phyloP scores from a whole-genome alignment of 495 filamentous ascomycete genomes.

The Penicillium steckii region DNA sequence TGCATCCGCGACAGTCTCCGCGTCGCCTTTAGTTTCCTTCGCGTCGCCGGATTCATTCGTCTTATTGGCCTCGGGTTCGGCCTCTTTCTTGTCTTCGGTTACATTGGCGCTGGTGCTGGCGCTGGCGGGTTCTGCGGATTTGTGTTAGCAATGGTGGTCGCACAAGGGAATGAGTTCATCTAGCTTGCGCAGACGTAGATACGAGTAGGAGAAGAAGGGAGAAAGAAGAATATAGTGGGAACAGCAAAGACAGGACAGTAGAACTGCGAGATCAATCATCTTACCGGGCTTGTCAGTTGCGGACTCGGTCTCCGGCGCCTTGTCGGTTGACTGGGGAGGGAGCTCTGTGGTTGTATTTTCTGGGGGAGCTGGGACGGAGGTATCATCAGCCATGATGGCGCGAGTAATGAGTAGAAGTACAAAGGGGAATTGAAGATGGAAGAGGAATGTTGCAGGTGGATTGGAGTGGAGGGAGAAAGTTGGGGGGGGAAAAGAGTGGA shows the following conservation, averaged over 20 bases:
- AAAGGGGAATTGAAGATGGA: slow-evolving; percentile 9
- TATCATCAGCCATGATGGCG: slow-evolving; percentile 46
- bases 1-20: slow-evolving; percentile 22
- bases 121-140: slow-evolving; percentile 25
- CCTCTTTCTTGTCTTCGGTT: slow-evolving; percentile 32
- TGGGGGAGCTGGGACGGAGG: slow-evolving; percentile 34
- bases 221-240: not conserved
- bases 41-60: slow-evolving; percentile 23
- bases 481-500: slow-evolving; percentile 48
- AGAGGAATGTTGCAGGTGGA: slow-evolving; percentile 16
- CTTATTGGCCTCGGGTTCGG: slow-evolving; percentile 28
- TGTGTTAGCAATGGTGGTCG: slow-evolving; percentile 28
- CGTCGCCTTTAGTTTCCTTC: slow-evolving; percentile 32
- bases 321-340: slow-evolving; percentile 29
- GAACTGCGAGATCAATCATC: slow-evolving; percentile 11
- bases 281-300: slow-evolving; percentile 35
- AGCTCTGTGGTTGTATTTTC: slow-evolving; percentile 35
- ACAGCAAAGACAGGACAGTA: no score
- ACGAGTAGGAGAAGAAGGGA: slow-evolving; percentile 2
- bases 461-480: slow-evolving; percentile 21
- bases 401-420: not conserved
- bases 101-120: slow-evolving; percentile 18
- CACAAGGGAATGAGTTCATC: no score
- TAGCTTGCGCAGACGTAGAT: no score
- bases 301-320: slow-evolving; percentile 30